phyloP scores from a whole-genome alignment of 2,329 filamentous ascomycete genomes.

The Teratosphaeria destructans region DNA sequence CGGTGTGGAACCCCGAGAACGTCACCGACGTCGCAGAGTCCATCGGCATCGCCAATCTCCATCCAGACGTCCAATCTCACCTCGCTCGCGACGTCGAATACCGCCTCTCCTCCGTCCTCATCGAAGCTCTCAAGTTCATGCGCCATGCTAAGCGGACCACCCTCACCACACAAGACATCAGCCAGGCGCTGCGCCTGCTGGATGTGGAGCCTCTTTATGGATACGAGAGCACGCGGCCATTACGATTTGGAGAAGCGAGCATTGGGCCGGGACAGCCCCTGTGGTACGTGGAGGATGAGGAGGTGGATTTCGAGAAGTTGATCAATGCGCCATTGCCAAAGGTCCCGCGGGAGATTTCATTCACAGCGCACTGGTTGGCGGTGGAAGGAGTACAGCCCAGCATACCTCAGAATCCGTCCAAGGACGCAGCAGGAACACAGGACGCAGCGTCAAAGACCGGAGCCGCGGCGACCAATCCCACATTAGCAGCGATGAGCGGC shows the following conservation, averaged over 20 bases:
- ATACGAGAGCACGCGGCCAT: conserved; percentile 81
- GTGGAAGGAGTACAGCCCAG: conserved; percentile 95
- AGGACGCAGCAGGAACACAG: conserved; percentile 62
- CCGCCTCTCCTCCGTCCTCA: conserved; percentile 81
- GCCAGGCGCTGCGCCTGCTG: conserved; percentile 71
- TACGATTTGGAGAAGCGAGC: conserved; percentile 88
- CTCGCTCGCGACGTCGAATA: conserved; percentile 93
- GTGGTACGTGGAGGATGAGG: conserved; percentile 96
- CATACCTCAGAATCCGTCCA: conserved; percentile 88
- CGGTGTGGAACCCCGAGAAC: conserved; percentile 92
- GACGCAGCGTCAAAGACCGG: conserved; percentile 85
- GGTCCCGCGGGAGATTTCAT: conserved; percentile 82
- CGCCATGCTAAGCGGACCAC: conserved; percentile 77
- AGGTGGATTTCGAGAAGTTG: conserved; percentile 96
- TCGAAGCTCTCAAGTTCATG: conserved; percentile 95
- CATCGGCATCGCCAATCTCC: conserved; percentile 71
- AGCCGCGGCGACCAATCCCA: conserved; percentile 41
- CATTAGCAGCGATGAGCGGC: conserved; percentile 67
- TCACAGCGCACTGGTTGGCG: conserved; percentile 94
- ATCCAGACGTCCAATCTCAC: conserved; percentile 76
- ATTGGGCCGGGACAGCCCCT: conserved; percentile 87
- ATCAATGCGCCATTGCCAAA: conserved; percentile 94
- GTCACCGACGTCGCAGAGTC: conserved; percentile 94
- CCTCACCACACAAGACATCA: conserved; percentile 79
- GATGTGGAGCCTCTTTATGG: conserved; percentile 94